Percentiles rank a stretch among this genome's conserved stretches.
These are phyloP conservation scores for Penicillium rolfsii DNA, from an alignment of 2,329 filamentous ascomycete genomes.

Conservation along the genomic window DNA sequence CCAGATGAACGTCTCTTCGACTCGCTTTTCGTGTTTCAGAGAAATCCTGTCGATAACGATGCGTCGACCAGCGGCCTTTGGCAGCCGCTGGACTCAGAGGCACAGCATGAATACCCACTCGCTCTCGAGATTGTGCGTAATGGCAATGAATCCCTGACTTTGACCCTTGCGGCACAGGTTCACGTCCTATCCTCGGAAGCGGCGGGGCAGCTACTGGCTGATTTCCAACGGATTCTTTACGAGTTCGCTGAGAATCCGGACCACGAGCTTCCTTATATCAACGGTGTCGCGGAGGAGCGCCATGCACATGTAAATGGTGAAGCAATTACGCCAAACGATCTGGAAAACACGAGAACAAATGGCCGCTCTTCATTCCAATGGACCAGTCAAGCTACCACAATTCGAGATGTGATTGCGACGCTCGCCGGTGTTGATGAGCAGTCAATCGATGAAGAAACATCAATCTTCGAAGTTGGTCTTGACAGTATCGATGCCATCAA, in stretches of 20 bases:
- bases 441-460: constrained; percentile 61
- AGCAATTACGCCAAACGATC: background rate
- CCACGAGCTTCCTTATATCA: constrained; percentile 20
- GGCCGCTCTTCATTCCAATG: constrained; percentile 56
- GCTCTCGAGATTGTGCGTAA: constrained; percentile 72
- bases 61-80: constrained; percentile 53
- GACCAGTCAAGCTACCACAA: constrained; percentile 55
- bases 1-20: constrained; percentile 70
- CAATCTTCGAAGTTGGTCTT: constrained; percentile 79
- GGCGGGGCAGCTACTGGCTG: constrained; percentile 46
- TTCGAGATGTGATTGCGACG: constrained; percentile 66
- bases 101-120: constrained; percentile 70
- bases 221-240: constrained; percentile 48
- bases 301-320: constrained; percentile 9
- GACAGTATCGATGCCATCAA: constrained; percentile 94
- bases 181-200: constrained; percentile 42
- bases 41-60: constrained; percentile 41
- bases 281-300: constrained; percentile 9
- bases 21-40: constrained; percentile 79
- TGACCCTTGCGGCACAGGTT: constrained; percentile 64
- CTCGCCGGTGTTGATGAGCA: constrained; percentile 60
- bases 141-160: constrained; percentile 51
- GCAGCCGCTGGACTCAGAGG: constrained; percentile 54
- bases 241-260: constrained; percentile 40
- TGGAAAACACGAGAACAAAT: background rate